Percentiles rank a stretch among this genome's conserved stretches.
phyloP scores from a whole-genome alignment of 805 yeast genomes.

The Lipomyces chichibuensis region DNA sequence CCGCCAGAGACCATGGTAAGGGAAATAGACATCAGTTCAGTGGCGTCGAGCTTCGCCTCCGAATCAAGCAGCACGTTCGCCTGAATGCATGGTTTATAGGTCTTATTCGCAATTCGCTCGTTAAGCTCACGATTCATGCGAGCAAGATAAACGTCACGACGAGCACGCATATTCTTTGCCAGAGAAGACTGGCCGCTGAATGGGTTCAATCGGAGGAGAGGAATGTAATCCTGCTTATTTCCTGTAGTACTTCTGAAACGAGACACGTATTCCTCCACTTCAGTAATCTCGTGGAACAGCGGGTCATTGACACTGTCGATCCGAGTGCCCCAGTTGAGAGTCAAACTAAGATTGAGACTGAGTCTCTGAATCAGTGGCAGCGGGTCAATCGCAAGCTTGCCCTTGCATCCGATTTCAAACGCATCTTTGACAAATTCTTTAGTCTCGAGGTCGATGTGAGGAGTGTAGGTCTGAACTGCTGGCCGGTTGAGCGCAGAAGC shows the following conservation, averaged over 20 bases:
- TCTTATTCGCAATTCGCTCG: slow-evolving; percentile 24
- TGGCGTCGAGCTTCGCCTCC: slow-evolving; percentile 33
- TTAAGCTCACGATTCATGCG: slow-evolving; percentile 29
- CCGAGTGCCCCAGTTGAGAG: slow-evolving; percentile 49
- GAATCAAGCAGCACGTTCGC: slow-evolving; percentile 37
- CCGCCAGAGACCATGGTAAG: slow-evolving; percentile 78
- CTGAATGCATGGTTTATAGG: slow-evolving; percentile 38
- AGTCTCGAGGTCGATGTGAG: slow-evolving; percentile 46
- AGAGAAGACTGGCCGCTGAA: slow-evolving; percentile 14
- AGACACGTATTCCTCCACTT: slow-evolving; percentile 37
- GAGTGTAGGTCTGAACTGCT: slow-evolving; percentile 45
- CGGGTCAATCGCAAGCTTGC: slow-evolving; percentile 38
- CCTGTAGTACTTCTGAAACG: slow-evolving; percentile 44
- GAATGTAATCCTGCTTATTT: slow-evolving; percentile 48
- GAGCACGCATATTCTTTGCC: slow-evolving; percentile 33
- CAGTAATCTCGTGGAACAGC: slow-evolving; percentile 35
- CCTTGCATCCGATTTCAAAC: slow-evolving; percentile 30
- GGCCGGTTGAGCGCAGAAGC: slow-evolving; percentile 49
- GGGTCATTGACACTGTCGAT: slow-evolving; percentile 42
- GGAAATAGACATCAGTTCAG: slow-evolving; percentile 60
- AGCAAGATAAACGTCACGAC: slow-evolving; percentile 34
- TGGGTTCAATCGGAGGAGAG: slow-evolving; percentile 39
- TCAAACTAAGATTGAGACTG: slow-evolving; percentile 48
- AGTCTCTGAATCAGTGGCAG: slow-evolving; percentile 45
- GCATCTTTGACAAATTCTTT: slow-evolving; percentile 44